A percentile compares a stretch with the other conserved stretches of the same genome.
phyloP scores from a whole-genome alignment of 2,329 filamentous ascomycete genomes.

The Botrytis tulipae region DNA sequence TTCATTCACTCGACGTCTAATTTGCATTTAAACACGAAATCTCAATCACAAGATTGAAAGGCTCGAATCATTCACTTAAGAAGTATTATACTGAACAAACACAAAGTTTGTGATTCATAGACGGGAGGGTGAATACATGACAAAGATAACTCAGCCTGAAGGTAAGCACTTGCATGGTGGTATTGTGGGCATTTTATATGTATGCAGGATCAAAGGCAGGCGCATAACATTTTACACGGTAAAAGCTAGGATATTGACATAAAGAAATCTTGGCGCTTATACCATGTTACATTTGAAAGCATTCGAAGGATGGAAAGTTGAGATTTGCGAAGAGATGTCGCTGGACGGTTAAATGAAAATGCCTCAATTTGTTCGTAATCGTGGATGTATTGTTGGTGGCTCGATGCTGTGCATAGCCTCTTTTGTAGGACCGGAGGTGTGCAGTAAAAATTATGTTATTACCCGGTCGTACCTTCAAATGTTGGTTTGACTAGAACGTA shows the following conservation, averaged over 20 bases:
- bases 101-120: not conserved
- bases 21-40: not conserved
- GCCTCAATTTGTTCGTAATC: not conserved
- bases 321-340: not conserved
- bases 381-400: not conserved
- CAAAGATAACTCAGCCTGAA: not conserved
- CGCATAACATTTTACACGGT: not conserved
- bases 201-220: not conserved
- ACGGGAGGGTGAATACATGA: not conserved
- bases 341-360: not conserved
- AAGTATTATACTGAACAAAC: not conserved
- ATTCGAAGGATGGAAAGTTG: not conserved
- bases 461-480: not conserved
- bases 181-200: not conserved
- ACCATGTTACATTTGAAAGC: not conserved
- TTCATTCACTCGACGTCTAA: not conserved
- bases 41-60: not conserved
- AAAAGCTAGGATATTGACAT: not conserved
- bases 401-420: not conserved
- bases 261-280: conserved; percentile 1
- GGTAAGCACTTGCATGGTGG: not conserved
- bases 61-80: not conserved
- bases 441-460: not conserved
- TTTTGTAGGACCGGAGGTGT: not conserved
- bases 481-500: not conserved